Evolutionary conservation across 768 basidiomycete genomes (phyloP), one percentile per base, ranked within the genome.

Genomic region (Pleurotus tuber-regium): DNA sequence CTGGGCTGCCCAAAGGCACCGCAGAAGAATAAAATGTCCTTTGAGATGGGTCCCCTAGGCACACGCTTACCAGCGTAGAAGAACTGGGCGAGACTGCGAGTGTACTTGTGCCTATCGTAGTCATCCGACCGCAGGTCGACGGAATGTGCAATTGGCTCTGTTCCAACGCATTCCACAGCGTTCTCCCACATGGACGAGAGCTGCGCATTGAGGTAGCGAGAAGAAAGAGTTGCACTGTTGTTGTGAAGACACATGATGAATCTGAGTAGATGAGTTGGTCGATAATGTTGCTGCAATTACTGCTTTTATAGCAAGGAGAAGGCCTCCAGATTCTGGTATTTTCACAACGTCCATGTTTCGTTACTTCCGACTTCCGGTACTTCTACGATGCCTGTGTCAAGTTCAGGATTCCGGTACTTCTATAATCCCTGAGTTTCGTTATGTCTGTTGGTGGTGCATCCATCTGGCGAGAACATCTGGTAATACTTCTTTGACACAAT

Each of bases 1-100:
- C 51, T 53, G 8, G 61, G 61, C 30, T 56, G 40, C 33, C 31
- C 43, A 29, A 63, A 63, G 39, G 46, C 40, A 24, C 54, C 54
- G 50, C 24, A 53, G 48, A 63, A 63, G 39, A 54, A 35, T 40
- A 57, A 33, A 28, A 52, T 54, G 10, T 57, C 56, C 30, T 57
- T 54, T 36, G 23, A 16, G 36, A 40, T 44, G n/a, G 39, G 39
- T 26, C 44, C 51, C 36, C 57, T 57, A 25, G 48, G 39, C n/a
- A 42, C 35, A 35, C 44, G 43, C 19, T 36, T 39, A 18, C 55
- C 57, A 33, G 54, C 48, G 29, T 48, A 51, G 38, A 40, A 41
- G 19, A n/a, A 47, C 30, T 58, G 39, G 23, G 57, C 44, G 16
- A 58, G 55, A 19, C 49, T 42, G 24, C 51, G 53, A 18, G 52